A percentile compares a stretch with the other conserved stretches of the same genome.
Conservation (phyloP, 2,329 filamentous ascomycete species). For the Neopestalotiopsis rosae region DNA sequence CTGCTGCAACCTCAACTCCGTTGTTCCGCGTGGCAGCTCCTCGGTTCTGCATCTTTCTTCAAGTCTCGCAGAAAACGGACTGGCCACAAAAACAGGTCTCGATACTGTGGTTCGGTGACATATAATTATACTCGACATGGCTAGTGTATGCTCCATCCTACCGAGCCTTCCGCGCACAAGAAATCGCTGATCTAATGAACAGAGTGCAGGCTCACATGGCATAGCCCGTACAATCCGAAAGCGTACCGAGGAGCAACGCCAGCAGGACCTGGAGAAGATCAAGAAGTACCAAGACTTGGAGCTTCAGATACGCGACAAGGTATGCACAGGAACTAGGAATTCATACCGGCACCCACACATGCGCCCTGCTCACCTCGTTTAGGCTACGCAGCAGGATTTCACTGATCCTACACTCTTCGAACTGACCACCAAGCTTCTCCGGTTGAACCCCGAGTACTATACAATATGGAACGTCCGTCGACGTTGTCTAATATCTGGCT, state of each 20-base stretch:
- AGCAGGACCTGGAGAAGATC: constrained; percentile 78
- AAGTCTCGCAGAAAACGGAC: not conserved
- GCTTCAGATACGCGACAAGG: constrained; percentile 68
- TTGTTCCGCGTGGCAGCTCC: not conserved
- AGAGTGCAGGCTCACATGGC: constrained; percentile 70
- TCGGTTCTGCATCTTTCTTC: too few species aligned
- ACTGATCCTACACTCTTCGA: constrained; percentile 64
- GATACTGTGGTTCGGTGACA: not conserved
- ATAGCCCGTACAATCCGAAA: constrained; percentile 71
- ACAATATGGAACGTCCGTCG: constrained; percentile 91
- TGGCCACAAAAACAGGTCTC: not conserved
- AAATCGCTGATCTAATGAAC: constrained; percentile 17
- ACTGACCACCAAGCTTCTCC: constrained; percentile 74
- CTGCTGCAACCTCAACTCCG: too few species aligned
- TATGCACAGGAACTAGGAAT: constrained; percentile 36
- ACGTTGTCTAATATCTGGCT: constrained; percentile 65
- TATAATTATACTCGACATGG: constrained; percentile 27
- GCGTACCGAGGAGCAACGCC: constrained; percentile 72
- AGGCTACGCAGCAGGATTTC: constrained; percentile 48
- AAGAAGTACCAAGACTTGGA: constrained; percentile 76
- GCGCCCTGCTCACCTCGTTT: not conserved
- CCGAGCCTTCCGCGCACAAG: not conserved
- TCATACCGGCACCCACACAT: not conserved
- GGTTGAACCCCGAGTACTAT: constrained; percentile 86
- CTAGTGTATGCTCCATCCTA: constrained; percentile 30